phyloP scores from a whole-genome alignment of 441 rosid genomes.

The Raphanus hybrid region DNA sequence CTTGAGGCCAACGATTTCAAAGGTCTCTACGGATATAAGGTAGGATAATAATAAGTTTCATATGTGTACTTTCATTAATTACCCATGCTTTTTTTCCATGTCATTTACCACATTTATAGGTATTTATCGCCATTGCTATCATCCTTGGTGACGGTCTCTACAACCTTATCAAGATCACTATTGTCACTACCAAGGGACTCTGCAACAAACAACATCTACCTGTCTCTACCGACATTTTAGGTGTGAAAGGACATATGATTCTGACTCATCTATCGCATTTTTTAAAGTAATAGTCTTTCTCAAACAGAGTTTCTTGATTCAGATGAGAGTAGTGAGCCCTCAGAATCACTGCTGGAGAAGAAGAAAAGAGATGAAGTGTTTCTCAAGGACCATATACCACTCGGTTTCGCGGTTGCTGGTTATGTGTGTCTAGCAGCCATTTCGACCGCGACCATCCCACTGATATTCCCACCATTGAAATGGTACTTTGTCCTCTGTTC shows the following conservation, averaged over 20 bases:
- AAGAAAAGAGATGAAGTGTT: constrained; percentile 2
- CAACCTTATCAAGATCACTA: constrained; percentile 63
- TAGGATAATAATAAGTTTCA: constrained; percentile 11
- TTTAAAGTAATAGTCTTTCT: not conserved
- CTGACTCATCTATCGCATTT: not conserved
- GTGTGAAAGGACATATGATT: not conserved
- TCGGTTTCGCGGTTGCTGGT: not conserved
- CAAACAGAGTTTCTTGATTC: constrained; percentile 3
- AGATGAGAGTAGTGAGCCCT: not conserved
- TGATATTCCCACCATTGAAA: not conserved
- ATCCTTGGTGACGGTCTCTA: constrained; percentile 93
- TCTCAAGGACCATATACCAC: not conserved
- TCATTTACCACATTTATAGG: constrained; percentile 42
- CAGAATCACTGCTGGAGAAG: not conserved
- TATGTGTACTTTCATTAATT: not conserved
- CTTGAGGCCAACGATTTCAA: constrained; percentile 78
- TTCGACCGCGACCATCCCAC: not conserved
- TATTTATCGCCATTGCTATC: constrained; percentile 78
- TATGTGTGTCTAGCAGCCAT: constrained; percentile 1
- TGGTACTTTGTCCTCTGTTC: constrained; percentile 1
- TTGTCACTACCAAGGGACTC: not conserved
- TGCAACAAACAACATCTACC: constrained; percentile 1
- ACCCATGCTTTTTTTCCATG: not conserved
- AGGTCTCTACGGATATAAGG: constrained; percentile 96
- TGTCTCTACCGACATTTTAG: not conserved